These are phyloP conservation scores for Fomitopsis pinicola DNA, from an alignment of 1,284 basidiomycete genomes.

Conservation along the genomic window DNA sequence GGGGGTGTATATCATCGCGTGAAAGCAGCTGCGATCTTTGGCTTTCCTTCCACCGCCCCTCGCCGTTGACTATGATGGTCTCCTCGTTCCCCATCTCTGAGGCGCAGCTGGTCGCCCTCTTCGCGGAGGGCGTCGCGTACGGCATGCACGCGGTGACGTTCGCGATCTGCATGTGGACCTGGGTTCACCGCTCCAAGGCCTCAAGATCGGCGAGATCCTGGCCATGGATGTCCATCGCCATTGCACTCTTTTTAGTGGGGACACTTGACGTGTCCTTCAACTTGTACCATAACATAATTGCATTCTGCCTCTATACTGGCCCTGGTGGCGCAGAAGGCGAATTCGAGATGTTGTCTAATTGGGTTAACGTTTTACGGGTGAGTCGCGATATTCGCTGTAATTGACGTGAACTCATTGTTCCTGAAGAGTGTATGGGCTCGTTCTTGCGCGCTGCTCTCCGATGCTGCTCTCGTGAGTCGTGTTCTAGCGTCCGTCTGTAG, in stretches of 20 bases:
- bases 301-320: constrained; percentile 20
- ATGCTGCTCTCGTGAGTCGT: constrained; percentile 19
- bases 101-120: constrained; percentile 3
- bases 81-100: background rate
- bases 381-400: background rate
- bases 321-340: constrained; percentile 15
- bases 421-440: background rate
- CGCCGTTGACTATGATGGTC: background rate
- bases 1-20: background rate
- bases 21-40: background rate
- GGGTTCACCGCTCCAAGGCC: background rate
- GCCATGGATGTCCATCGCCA: background rate
- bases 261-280: constrained; percentile 20
- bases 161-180: constrained; percentile 1
- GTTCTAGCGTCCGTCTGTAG: background rate
- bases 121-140: constrained; percentile 1
- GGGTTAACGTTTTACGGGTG: constrained; percentile 19
- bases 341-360: constrained; percentile 18
- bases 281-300: constrained; percentile 19
- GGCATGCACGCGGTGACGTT: constrained; percentile 3
- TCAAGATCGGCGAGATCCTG: background rate
- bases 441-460: constrained; percentile 11
- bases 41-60: background rate
- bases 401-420: background rate
- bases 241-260: constrained; percentile 6